Evolutionary conservation across 192 early-diverging fungal genomes (phyloP), one percentile per base, ranked within the genome.

Genomic region (Globomyces pollinis-pini): DNA sequence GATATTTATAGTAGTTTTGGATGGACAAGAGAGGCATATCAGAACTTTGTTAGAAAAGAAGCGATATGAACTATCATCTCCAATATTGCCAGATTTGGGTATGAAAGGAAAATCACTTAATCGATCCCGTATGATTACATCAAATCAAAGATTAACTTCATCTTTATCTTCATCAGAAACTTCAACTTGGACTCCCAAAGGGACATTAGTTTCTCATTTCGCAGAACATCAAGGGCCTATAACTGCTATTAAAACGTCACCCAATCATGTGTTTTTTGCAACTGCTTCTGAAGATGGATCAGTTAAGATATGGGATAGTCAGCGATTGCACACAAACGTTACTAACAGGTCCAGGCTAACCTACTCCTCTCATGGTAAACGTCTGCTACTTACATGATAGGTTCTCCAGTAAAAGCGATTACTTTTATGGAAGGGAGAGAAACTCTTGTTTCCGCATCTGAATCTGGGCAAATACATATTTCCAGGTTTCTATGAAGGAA

Each of bases 391-490:
- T 6, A 26, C 43, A 49, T 18, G 64, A 86, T 86, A n/a, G n/a
- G n/a, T 9, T 87, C 90, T 5, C 76, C 78, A 21, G 81, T 97
- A 36, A 87, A 76, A 16, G 79, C 82, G 20, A 67, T 95, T 41
- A 78, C 82, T 4, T 93, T 91, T 59, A 85, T 88, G 43, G 84
- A 87, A 64, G 80, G 80, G 21, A 84, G 83, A 2, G 84, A 93
- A 65, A 87, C 84, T 60, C 69, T 94, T 38, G 88, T 84, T 0
- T 76, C 88, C 1, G 79, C 86, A 9, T 87, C 89, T 0, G 86
- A 88, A 58, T 89, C 88, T 60, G 93, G 93, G 12, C 73, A 72
- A 18, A 86, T 95, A 50, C 84, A 91, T 57, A 63, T 95, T 34
- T 32, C 1, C 53, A 73, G 78, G n/a, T n/a, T n/a, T n/a, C n/a